Evolutionary conservation across 2,329 filamentous ascomycete genomes (phyloP), one percentile per base, ranked within the genome.

Genomic region (Zymoseptoria crescenta): DNA sequence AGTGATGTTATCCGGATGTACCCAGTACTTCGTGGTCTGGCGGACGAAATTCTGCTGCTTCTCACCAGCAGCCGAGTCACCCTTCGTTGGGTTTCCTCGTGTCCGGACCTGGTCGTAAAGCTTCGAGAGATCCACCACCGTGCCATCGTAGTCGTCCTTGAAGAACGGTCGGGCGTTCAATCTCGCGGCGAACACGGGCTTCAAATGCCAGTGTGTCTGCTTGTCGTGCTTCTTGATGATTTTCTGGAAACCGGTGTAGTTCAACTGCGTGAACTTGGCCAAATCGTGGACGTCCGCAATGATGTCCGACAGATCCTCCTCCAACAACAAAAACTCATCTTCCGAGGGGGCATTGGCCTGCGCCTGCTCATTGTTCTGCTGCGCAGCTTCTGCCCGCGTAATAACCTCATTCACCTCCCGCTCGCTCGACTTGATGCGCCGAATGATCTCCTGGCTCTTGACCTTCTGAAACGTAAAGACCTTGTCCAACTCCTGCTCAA

Each of bases 191-290:
- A 99, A 99, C n/a, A 95, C 91, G 30, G 94, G 94, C 69, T 89
- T 92, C 35, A 99, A 84, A 70, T 94, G 86, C 91, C 93, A 96
- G 61, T 86, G 83, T 0, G 94, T 99, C 80, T 89, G 82, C 90
- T 99, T 99, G 61, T 69, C 94, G 75, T 99, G 94, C 81, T 99
- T 99, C 82, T 99, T 99, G 76, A 99, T 96, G 64, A 99, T 99
- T 81, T 99, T 99, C 80, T 96, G 95, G 74, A 99, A 99, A 4
- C 94, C 94, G 0, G 93, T 97, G 73, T 99, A 99, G 77, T 99
- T 99, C 72, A 99, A 79, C 78, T 96, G 93, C 6, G 96, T 95
- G 74, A 96, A 99, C 77, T 97, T 97, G 74, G 94, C 92, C 61
- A 99, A 82, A 70, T 99, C 94, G 75, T 99, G 93, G 21, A 99